Evolutionary conservation across 192 early-diverging fungal species (phyloP).

Genomic region (Spizellomyces sp.): DNA sequence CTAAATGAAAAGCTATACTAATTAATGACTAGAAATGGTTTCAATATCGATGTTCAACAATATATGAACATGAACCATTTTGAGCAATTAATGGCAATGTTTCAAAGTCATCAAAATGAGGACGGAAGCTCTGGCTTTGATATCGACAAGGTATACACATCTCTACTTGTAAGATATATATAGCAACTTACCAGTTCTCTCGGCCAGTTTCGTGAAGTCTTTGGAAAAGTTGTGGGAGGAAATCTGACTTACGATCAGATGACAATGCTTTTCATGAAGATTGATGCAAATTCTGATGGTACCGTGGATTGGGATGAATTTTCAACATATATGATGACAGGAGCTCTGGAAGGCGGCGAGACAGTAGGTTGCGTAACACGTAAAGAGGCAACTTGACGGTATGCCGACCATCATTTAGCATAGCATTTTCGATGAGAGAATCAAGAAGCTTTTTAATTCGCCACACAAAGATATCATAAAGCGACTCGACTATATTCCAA

Average conservation of each 20-base stretch:
- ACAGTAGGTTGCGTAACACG: slow-evolving; percentile 3
- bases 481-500: slow-evolving; percentile 56
- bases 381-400: not conserved
- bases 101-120: slow-evolving; percentile 59
- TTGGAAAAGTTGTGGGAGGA: slow-evolving; percentile 61
- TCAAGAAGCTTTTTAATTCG: slow-evolving; percentile 43
- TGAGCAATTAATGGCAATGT: slow-evolving; percentile 59
- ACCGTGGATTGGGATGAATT: slow-evolving; percentile 70
- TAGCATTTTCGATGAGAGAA: slow-evolving; percentile 57
- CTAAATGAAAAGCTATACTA: not conserved
- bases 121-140: slow-evolving; percentile 60
- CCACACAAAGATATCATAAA: slow-evolving; percentile 66
- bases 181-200: not conserved
- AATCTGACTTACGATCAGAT: slow-evolving; percentile 62
- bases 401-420: slow-evolving; percentile 25
- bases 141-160: slow-evolving; percentile 54
- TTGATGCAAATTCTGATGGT: slow-evolving; percentile 69
- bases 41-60: slow-evolving; percentile 55
- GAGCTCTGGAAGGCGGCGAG: slow-evolving; percentile 48
- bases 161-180: not conserved
- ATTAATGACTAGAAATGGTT: not conserved
- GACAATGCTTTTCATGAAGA: slow-evolving; percentile 74
- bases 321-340: slow-evolving; percentile 67
- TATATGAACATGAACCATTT: slow-evolving; percentile 68
- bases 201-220: slow-evolving; percentile 63